Percentiles rank a stretch among this genome's conserved stretches.
phyloP scores from a whole-genome alignment of 1,139 yeast genomes.

The Blastobotrys proliferans region DNA sequence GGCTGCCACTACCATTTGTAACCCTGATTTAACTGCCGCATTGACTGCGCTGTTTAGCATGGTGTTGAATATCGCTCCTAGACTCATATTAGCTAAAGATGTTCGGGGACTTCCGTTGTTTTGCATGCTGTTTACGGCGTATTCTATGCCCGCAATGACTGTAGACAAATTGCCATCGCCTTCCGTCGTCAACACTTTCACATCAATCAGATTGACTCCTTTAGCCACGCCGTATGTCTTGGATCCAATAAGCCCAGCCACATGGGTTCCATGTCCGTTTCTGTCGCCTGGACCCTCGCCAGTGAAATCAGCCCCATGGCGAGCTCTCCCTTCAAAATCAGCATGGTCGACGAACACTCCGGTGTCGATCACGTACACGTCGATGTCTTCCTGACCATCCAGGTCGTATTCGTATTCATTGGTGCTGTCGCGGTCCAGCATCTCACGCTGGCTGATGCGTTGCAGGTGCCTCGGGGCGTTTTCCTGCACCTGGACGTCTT shows the following conservation, averaged over 20 bases:
- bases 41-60: conserved; percentile 70
- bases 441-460: conserved; percentile 53
- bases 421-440: conserved; percentile 25
- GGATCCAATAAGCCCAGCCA: conserved; percentile 84
- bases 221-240: conserved; percentile 77
- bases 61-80: conserved; percentile 67
- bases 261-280: conserved; percentile 81
- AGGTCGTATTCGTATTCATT: conserved; percentile 33
- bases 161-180: conserved; percentile 65
- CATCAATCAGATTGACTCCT: conserved; percentile 55
- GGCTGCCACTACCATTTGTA: conserved; percentile 82
- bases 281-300: conserved; percentile 59
- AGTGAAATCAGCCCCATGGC: conserved; percentile 56
- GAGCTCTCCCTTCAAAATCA: conserved; percentile 64
- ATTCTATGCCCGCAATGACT: conserved; percentile 74
- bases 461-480: conserved; percentile 72
- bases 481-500: conserved; percentile 33
- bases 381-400: conserved; percentile 46
- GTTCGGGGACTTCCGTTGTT: conserved; percentile 40
- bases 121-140: conserved; percentile 58
- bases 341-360: conserved; percentile 59
- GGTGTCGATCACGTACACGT: conserved; percentile 78
- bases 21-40: conserved; percentile 68
- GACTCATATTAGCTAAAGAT: conserved; percentile 74
- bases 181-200: conserved; percentile 61